phyloP scores from a whole-genome alignment of 1,284 basidiomycete species.

The Melampsora larici-populina region DNA sequence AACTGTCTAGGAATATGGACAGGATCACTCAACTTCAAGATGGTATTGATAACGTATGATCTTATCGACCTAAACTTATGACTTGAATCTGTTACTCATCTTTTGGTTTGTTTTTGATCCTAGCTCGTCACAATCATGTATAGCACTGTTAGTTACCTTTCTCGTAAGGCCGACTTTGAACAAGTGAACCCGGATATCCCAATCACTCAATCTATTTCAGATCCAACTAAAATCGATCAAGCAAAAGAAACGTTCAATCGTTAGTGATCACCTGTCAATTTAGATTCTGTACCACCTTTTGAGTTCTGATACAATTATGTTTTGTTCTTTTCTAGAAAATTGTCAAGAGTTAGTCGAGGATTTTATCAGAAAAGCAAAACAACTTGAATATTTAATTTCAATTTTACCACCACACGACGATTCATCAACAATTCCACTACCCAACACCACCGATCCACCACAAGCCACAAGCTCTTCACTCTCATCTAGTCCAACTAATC shows the following conservation, averaged over 20 bases:
- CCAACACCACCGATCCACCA: neutral
- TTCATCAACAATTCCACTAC: neutral
- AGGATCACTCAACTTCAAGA: conserved; percentile 43
- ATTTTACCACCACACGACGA: conserved; percentile 32
- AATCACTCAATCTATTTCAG: conserved; percentile 39
- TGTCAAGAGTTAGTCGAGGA: conserved; percentile 35
- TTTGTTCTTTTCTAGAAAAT: conserved; percentile 12
- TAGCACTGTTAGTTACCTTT: conserved; percentile 40
- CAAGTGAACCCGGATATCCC: conserved; percentile 38
- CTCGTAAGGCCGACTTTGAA: conserved; percentile 31
- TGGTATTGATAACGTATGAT: conserved; percentile 35
- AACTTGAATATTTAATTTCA: conserved; percentile 36
- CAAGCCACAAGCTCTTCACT: neutral
- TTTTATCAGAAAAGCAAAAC: conserved; percentile 39
- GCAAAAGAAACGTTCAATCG: conserved; percentile 11
- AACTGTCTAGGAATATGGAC: conserved; percentile 45
- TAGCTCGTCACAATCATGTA: conserved; percentile 43
- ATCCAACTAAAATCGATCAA: conserved; percentile 6
- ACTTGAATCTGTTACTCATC: neutral
- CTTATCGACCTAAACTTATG: neutral
- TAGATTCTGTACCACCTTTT: neutral
- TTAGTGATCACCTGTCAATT: neutral
- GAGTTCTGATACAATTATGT: neutral
- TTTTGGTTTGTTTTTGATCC: neutral
- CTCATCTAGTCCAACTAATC: neutral